Base-by-base conservation (phyloP, 2,329 filamentous ascomycete species). In the Purpureocillium takamizusanense region DNA sequence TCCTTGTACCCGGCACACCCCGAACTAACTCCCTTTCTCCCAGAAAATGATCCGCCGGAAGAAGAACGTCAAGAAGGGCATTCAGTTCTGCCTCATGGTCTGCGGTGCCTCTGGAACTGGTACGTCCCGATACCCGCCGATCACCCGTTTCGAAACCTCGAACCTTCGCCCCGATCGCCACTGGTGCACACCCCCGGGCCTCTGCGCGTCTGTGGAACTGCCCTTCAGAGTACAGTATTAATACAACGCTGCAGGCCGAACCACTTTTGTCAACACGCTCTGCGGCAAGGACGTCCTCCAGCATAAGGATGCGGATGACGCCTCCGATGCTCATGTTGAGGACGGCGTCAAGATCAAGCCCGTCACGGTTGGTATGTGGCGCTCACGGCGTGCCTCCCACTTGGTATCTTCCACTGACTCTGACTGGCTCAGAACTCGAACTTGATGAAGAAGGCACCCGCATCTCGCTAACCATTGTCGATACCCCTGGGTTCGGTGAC, bases 21-120 rank as follows among this genome's bases (percentile, higher is more conserved):
- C 10, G 10, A 25, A 10, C 21, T 25, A 25, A 25, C 21, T 25
- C 14, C 2, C 10, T n/a, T 31, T 16, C 11, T 11, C 10, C 29
- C 30, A 87, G 81, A 86, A 94, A 69, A 92, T 95, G 85, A 89
- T 95, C 65, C 89, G 92, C 71, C 84, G 87, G 70, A 98, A 98
- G 90, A 98, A 98, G 86, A 97, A 98, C 78, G 90, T 98, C 72
- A 95, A 95, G 85, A 95, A 95, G 80, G 92, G 92, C 62, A 97
- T 98, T 62, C 92, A 98, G 76, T 98, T 98, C 75, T 97, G 89
- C 68, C 70, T 98, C 78, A 98, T 98, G 92, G 92, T 98, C 59
- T 97, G 92, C 64, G 92, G 92, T 73, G 92, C 92, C 62, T 97
- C 90, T 55, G 92, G 92, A 67, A 97, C 92, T 68, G 92, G 88